phyloP scores from a whole-genome alignment of 768 basidiomycete species.

The Tricholoma sp. region DNA sequence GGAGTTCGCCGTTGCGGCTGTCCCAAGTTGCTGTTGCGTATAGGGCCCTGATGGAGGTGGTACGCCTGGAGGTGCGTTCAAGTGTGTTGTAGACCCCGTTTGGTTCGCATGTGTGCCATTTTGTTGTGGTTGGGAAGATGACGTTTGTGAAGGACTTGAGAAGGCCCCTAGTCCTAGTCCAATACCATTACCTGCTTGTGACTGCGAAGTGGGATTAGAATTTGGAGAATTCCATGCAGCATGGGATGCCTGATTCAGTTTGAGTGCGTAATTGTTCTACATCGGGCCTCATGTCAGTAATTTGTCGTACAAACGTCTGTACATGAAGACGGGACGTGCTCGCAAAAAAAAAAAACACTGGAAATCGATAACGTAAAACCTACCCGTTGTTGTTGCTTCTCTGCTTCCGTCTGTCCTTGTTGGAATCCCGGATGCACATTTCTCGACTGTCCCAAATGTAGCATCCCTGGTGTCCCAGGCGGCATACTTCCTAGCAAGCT shows the following conservation, averaged over 20 bases:
- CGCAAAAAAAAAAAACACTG: constrained; percentile 2
- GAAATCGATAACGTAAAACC: constrained; percentile 26
- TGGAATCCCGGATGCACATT: constrained; percentile 50
- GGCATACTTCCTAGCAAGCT: constrained; percentile 36
- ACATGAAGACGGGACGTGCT: constrained; percentile 8
- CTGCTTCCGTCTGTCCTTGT: constrained; percentile 56
- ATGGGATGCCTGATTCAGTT: constrained; percentile 57
- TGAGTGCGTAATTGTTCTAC: constrained; percentile 56
- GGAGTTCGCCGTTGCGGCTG: constrained; percentile 21
- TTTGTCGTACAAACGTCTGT: constrained; percentile 7
- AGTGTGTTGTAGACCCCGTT: constrained; percentile 38
- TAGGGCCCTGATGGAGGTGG: constrained; percentile 25
- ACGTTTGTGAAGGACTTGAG: constrained; percentile 16
- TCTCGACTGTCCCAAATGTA: constrained; percentile 49
- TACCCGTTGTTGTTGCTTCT: constrained; percentile 62
- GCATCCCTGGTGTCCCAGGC: constrained; percentile 58
- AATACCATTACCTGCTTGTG: constrained; percentile 12
- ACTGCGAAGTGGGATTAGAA: constrained; percentile 38
- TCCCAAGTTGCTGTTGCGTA: constrained; percentile 20
- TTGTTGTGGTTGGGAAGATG: constrained; percentile 28
- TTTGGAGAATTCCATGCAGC: constrained; percentile 63
- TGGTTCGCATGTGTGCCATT: constrained; percentile 41
- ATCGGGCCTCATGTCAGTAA: constrained; percentile 15
- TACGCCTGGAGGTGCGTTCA: constrained; percentile 48
- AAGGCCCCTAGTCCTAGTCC: constrained; percentile 14